Conservation (phyloP, 1,284 basidiomycete genomes). For the Microstroma glucosiphilum region DNA sequence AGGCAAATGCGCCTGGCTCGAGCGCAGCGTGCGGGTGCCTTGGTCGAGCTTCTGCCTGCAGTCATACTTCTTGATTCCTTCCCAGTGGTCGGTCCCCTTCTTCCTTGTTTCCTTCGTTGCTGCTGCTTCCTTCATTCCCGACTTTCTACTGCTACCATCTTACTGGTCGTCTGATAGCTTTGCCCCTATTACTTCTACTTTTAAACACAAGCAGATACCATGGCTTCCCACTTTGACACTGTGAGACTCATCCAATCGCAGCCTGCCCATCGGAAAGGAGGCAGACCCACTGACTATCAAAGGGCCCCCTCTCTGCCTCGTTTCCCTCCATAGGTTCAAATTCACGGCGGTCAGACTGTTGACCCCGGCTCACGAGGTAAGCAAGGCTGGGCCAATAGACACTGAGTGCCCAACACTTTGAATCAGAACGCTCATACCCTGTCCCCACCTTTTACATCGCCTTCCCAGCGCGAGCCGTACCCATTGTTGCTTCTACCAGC, state of each 20-base stretch:
- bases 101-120: not conserved
- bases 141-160: not conserved
- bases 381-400: not conserved
- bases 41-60: too few relatives aligned
- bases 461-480: conserved; percentile 62
- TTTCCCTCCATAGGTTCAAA: conserved; percentile 50
- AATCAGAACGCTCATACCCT: conserved; percentile 22
- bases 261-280: too few relatives aligned
- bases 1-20: too few relatives aligned
- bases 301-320: too few relatives aligned
- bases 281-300: too few relatives aligned
- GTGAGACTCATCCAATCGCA: conserved; percentile 4
- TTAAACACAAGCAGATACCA: conserved; percentile 1
- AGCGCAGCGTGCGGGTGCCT: too few relatives aligned
- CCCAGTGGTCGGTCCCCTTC: too few relatives aligned
- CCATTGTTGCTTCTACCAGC: conserved; percentile 60
- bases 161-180: not conserved
- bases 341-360: conserved; percentile 71
- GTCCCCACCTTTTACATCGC: conserved; percentile 10
- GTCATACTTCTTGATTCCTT: too few relatives aligned
- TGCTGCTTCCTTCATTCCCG: not conserved
- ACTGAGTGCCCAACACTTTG: conserved; percentile 24
- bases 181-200: not conserved
- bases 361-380: conserved; percentile 62
- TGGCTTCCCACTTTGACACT: conserved; percentile 45